Evolutionary conservation across 164 flowering plant species (phyloP).

Genomic region (Saururus chinensis): DNA sequence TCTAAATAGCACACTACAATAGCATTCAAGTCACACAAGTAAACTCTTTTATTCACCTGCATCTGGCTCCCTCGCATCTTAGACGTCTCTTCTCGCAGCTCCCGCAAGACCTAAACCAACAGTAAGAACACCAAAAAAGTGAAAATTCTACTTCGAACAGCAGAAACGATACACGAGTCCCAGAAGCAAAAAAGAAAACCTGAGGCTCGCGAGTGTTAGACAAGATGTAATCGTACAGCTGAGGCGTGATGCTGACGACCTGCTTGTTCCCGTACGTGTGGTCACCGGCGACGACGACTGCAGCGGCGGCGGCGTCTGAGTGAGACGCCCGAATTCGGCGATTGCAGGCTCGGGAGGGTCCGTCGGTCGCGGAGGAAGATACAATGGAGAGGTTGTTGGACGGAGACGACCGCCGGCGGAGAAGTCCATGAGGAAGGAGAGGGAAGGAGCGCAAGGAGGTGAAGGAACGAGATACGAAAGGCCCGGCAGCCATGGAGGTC

Average conservation of each 20-base stretch:
- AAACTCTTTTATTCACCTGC: constrained; percentile 12
- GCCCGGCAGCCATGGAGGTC: not conserved
- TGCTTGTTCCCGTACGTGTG: constrained; percentile 21
- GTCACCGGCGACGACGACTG: constrained; percentile 8
- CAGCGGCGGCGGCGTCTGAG: not conserved
- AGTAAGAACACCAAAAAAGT: not conserved
- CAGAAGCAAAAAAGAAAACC: constrained; percentile 5
- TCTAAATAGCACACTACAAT: not conserved
- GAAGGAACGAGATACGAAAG: not conserved
- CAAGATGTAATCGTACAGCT: constrained; percentile 23
- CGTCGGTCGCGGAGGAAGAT: not conserved
- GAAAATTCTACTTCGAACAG: not conserved
- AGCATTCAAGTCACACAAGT: too few relatives aligned
- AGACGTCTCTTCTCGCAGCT: constrained; percentile 80
- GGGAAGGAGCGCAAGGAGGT: not conserved
- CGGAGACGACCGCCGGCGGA: not conserved
- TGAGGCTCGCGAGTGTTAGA: constrained; percentile 24
- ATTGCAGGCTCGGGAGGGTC: not conserved
- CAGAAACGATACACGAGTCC: not conserved
- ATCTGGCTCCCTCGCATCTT: constrained; percentile 46
- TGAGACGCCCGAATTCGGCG: constrained; percentile 1
- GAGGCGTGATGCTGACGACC: constrained; percentile 22
- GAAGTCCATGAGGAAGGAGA: not conserved
- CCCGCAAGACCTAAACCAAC: constrained; percentile 15
- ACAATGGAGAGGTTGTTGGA: not conserved